phyloP scores from a whole-genome alignment of 768 basidiomycete species.

The Cystofilobasidium capitatum region DNA sequence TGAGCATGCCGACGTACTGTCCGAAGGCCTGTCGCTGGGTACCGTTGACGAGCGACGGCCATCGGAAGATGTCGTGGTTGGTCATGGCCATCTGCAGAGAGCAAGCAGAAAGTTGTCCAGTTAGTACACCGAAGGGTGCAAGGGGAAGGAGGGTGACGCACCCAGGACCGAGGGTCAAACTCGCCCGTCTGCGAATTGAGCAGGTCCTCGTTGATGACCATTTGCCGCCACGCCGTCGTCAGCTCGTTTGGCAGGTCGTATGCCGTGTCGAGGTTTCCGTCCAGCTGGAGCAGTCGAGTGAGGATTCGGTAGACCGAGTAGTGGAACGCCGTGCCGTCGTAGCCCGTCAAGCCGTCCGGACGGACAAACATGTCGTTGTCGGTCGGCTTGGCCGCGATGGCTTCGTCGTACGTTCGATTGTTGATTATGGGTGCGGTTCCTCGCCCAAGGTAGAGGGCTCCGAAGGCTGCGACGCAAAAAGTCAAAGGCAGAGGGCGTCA shows the following conservation, averaged over 20 bases:
- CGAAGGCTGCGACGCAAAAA: constrained; percentile 45
- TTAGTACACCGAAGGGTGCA: too few species aligned
- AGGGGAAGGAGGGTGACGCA: neutral
- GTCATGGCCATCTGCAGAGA: constrained; percentile 58
- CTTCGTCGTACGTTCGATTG: constrained; percentile 55
- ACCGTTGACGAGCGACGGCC: constrained; percentile 75
- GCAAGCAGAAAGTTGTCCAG: neutral
- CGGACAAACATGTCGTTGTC: constrained; percentile 74
- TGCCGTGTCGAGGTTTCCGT: constrained; percentile 82
- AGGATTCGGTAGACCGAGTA: constrained; percentile 85
- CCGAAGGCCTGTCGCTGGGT: constrained; percentile 65
- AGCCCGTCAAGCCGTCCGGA: constrained; percentile 49
- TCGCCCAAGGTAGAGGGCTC: constrained; percentile 75
- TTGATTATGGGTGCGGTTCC: constrained; percentile 70
- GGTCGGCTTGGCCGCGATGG: constrained; percentile 55
- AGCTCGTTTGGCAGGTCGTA: constrained; percentile 40
- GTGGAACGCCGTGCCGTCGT: constrained; percentile 81
- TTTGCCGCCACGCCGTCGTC: constrained; percentile 64
- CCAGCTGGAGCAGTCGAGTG: constrained; percentile 83
- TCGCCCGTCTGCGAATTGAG: constrained; percentile 56
- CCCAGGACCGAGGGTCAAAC: constrained; percentile 64
- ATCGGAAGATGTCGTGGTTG: constrained; percentile 90
- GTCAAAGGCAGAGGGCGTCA: neutral
- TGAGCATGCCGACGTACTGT: constrained; percentile 63
- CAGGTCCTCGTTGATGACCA: constrained; percentile 70